Percentiles rank a stretch among this genome's conserved stretches.
Evolutionary conservation across 2,329 filamentous ascomycete genomes (phyloP).

Genomic region (Pseudopithomyces maydicus): DNA sequence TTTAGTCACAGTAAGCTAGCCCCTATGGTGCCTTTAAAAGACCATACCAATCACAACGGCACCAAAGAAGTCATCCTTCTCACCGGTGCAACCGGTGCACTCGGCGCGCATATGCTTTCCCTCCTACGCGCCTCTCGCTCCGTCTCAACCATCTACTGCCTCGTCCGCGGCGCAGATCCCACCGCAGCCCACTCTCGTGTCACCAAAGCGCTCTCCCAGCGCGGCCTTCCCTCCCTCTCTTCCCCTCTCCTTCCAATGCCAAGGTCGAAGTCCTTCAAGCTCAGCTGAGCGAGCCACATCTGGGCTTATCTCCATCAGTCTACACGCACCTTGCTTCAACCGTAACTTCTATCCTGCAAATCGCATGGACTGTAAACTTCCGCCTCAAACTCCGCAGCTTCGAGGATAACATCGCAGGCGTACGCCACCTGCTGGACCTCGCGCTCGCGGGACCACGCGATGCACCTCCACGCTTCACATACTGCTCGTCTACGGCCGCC

Average conservation of each 20-base stretch:
- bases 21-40: neutral
- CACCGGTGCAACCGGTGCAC: conserved; percentile 57
- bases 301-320: conserved; percentile 54
- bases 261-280: conserved; percentile 53
- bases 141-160: conserved; percentile 59
- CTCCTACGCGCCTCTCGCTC: conserved; percentile 46
- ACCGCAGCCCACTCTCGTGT: conserved; percentile 38
- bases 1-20: conserved; percentile 41
- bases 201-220: conserved; percentile 32
- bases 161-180: conserved; percentile 56
- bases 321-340: conserved; percentile 51
- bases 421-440: conserved; percentile 57
- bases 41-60: conserved; percentile 4
- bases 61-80: conserved; percentile 41
- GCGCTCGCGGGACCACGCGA: conserved; percentile 40
- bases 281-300: conserved; percentile 51
- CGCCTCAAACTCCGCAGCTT: conserved; percentile 62
- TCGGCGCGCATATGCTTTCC: conserved; percentile 58
- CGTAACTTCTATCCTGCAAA: conserved; percentile 62
- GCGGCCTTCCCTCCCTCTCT: conserved; percentile 33
- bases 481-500: conserved; percentile 59
- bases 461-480: conserved; percentile 49
- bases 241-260: conserved; percentile 17
- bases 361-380: conserved; percentile 71
- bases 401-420: conserved; percentile 57